Base-by-base conservation (phyloP, 1,139 yeast species). In the Kurtzmaniella quercitrusa region DNA sequence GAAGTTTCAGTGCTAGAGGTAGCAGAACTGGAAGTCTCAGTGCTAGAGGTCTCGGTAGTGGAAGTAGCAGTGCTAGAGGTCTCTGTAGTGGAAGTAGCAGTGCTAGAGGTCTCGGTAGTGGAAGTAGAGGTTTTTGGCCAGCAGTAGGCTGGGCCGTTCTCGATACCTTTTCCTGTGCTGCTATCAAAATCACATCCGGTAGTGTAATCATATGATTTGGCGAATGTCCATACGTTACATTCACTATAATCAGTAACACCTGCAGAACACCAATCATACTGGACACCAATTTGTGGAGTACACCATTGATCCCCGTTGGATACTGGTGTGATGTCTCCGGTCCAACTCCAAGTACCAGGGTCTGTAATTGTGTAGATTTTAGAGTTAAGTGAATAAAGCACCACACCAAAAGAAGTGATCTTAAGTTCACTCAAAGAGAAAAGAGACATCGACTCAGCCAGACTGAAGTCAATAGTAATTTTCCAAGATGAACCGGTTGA, bases 261-360 rank as follows among this genome's bases (percentile, higher is more conserved):
- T 2, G 25, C 41, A 33, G 41, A 19, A 39, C 41, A 39, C 41
- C 41, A 39, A n/a, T 39, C 41, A 12, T 39, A 39, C 33, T 39
- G 41, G 19, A 39, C 31, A 7, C 38, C 25, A 16, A 39, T 39
- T 39, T 39, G 41, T n/a, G 41, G 34, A 11, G 37, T 39, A 21
- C 41, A 39, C 16, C 25, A 31, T 23, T 39, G 9, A 31, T 39
- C 41, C 3, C 33, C 33, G 15, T 33, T 39, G 11, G 18, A 15
- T 6, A 29, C 19, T 14, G 37, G 37, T 14, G 37, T 23, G 7
- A 39, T 33, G 14, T 31, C 23, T 19, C 23, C 25, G 18, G 31
- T 31, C 8, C 37, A 34, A 21, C 37, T 31, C 41, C 41, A 39
- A 15, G 25, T 6, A 16, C 33, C 23, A 4, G 41, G 41, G 16